phyloP scores from a whole-genome alignment of 257 asterid species.

The Solanum megistacrolobum region DNA sequence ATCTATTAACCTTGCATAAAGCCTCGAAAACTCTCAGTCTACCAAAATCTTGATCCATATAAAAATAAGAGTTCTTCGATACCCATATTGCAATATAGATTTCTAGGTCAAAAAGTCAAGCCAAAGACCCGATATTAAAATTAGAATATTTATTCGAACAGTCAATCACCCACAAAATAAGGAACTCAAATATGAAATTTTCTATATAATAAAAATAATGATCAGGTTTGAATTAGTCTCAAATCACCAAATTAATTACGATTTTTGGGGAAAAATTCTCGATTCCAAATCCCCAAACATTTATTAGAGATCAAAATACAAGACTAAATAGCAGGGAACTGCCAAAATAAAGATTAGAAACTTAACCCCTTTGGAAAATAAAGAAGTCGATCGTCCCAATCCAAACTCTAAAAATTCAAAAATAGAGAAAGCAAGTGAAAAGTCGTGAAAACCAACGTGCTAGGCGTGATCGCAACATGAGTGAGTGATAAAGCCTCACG shows the following conservation, averaged over 20 bases:
- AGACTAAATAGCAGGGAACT: neutral
- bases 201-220: neutral
- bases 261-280: neutral
- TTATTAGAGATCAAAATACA: no score
- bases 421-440: neutral
- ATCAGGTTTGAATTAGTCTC: neutral
- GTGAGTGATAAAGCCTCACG: neutral
- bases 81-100: neutral
- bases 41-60: neutral
- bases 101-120: neutral
- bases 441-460: no score
- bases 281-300: neutral
- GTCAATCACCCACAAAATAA: neutral
- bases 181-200: no score
- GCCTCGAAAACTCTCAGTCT: neutral
- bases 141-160: neutral
- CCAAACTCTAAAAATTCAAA: neutral
- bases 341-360: neutral
- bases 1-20: neutral
- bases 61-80: neutral
- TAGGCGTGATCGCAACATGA: neutral
- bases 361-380: neutral
- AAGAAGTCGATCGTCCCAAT: neutral
- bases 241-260: neutral
- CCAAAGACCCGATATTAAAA: neutral